Base-by-base conservation (phyloP, 106 monocot species). In the Vanilla planifolia region DNA sequence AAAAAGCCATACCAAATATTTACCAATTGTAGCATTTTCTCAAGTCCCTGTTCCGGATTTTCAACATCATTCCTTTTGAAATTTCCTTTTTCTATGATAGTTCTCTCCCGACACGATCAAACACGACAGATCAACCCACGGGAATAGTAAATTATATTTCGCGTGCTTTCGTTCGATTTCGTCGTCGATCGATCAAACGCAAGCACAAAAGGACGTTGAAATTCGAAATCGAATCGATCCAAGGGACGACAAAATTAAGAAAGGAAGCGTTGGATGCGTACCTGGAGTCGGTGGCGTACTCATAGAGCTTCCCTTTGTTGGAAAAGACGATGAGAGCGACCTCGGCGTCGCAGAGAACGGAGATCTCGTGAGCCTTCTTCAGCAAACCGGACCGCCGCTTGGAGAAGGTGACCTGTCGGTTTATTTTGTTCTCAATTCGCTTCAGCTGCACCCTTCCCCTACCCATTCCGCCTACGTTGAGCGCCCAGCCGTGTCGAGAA, bases 271-370 rank as follows among this genome's bases (percentile, higher is more conserved):
- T 14, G n/a, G 16, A 45, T 45, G 0, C 6, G n/a, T 15, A 73
- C 72, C 72, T 57, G 44, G 68, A 47, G 21, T 77, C 64, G 64
- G 67, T 82, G 43, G 86, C 68, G 81, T 78, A 87, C 66, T 82
- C 78, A 19, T 78, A 86, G 61, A 74, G 67, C 71, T 73, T 82
- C 7, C 86, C 86, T 17, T 69, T 78, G 68, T 64, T 61, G 24
- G 86, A 87, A 82, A 87, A 87, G 63, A 87, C 57, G 78, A 87
- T 72, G 58, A 78, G 74, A 13, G 77, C 86, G 35, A 86, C 81
- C 47, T 86, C 81, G 28, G 81, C 86, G 6, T 86, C 86, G 71
- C 86, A 86, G 45, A 86, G 81, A 40, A 86, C 77, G 20, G 85
- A 85, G 70, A 85, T 80, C 70, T 85, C 85, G 59, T 77, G 77